A percentile compares a stretch with the other conserved stretches of the same genome.
These are phyloP conservation scores for Microascus cirrosus DNA, from an alignment of 2,329 filamentous ascomycete species.

Conservation along the genomic window DNA sequence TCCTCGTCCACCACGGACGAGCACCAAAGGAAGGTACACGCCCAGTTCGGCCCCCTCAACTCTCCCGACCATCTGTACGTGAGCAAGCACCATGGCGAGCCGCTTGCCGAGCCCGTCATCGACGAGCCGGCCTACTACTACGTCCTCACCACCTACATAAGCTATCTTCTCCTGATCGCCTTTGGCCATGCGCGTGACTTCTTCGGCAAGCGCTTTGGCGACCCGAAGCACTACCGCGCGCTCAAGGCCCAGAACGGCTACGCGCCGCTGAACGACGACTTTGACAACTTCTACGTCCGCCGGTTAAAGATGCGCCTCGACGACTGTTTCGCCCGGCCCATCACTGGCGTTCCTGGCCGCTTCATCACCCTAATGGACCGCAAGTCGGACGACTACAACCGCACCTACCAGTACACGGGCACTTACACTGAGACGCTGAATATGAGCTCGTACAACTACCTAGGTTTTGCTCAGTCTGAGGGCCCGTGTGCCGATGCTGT, in stretches of 20 bases:
- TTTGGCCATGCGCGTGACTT: conserved; percentile 95
- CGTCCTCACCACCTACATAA: conserved; percentile 95
- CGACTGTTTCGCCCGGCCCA: conserved; percentile 89
- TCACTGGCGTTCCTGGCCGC: conserved; percentile 85
- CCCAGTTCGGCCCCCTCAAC: conserved; percentile 81
- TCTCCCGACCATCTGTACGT: conserved; percentile 77
- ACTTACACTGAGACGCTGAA: conserved; percentile 92
- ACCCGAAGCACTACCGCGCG: conserved; percentile 70
- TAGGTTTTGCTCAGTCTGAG: conserved; percentile 95
- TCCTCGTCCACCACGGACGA: conserved; percentile 70
- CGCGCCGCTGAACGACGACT: conserved; percentile 91
- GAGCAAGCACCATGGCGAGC: conserved; percentile 73
- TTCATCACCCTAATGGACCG: conserved; percentile 91
- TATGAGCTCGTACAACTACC: conserved; percentile 99
- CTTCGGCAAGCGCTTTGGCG: conserved; percentile 90
- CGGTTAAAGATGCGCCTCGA: conserved; percentile 90
- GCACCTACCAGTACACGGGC: conserved; percentile 78
- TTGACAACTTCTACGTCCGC: conserved; percentile 96
- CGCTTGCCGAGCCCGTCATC: conserved; percentile 73
- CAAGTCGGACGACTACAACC: conserved; percentile 82
- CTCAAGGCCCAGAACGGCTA: conserved; percentile 79
- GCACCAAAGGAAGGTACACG: conserved; percentile 64
- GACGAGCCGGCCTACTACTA: conserved; percentile 97
- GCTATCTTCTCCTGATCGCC: conserved; percentile 89
- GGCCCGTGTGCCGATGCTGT: conserved; percentile 91